Evolutionary conservation across 139 green algal species (phyloP), one percentile per base, ranked within the genome.

Genomic region (Eudorina sp.): DNA sequence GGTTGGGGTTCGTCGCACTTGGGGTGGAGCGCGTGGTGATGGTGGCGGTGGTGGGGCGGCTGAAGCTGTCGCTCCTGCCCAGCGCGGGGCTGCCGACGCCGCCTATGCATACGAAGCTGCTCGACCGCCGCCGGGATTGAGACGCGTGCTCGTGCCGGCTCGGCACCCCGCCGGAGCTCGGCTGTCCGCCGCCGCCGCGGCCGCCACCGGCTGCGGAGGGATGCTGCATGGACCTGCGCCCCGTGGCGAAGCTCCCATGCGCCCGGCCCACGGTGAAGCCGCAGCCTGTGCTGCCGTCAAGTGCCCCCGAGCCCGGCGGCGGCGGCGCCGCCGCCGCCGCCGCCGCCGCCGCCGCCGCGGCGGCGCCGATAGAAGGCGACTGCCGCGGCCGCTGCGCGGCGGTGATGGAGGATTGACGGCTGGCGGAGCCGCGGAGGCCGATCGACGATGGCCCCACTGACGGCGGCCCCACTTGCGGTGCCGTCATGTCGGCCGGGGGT

Each of bases 41-140:
- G 66, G 66, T 75, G 6, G 18, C 31, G 31, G 66, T 75, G 16
- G 66, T 75, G 36, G 66, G 66, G 31, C 34, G 34, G 31, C 34
- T 75, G 66, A 75, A 75, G 66, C 66, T 75, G 66, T 75, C 66
- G 66, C 66, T 48, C 3, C 66, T 34, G 34, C 46, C 11, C 62
- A 72, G 66, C 66, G 34, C 38, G 16, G 25, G 66, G 13, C 3
- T 43, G 66, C 34, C 66, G 11, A 11, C 66, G 34, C n/a, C 34
- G 19, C 34, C 66, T 7, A 25, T 34, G 36, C 66, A 46, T 36
- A 72, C 62, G 31, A 40, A 72, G 27, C 62, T 29, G 62, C 62
- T 72, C 27, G 62, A 72, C 16, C 62, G 62, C 23, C 62, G 62
- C 21, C 16, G n/a, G 31, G 62, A 29, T 19, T 40, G 62, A 3